phyloP scores from a whole-genome alignment of 352 stramenopile species.

The Peronosclerospora sorghi region DNA sequence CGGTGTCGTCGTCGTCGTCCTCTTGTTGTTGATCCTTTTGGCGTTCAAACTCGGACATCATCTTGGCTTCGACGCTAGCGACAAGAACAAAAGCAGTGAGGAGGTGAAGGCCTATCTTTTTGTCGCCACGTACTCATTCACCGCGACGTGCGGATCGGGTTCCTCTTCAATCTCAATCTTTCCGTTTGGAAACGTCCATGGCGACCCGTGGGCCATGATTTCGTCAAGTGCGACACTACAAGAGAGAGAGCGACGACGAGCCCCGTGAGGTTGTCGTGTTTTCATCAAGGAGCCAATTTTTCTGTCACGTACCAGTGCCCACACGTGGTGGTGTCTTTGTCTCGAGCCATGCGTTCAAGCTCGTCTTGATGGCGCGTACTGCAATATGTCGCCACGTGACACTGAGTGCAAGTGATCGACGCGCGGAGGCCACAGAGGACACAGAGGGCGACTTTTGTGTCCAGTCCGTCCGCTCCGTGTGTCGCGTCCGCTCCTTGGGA shows the following conservation, averaged over 20 bases:
- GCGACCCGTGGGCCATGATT: conserved; percentile 48
- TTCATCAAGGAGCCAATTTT: too few relatives aligned
- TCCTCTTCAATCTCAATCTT: conserved; percentile 74
- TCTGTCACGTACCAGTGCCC: conserved; percentile 42
- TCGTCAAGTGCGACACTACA: too few relatives aligned
- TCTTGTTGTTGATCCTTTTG: conserved; percentile 18
- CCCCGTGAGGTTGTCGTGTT: too few relatives aligned
- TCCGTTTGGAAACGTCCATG: conserved; percentile 67
- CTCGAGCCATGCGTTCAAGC: conserved; percentile 54
- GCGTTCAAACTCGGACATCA: conserved; percentile 62
- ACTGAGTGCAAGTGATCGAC: conserved; percentile 57
- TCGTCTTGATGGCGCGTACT: conserved; percentile 70
- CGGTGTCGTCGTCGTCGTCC: conserved; percentile 53
- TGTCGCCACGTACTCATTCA: conserved; percentile 31
- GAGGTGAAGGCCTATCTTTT: neutral
- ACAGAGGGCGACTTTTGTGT: conserved; percentile 22
- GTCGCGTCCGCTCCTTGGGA: conserved; percentile 30
- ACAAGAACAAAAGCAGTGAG: conserved; percentile 1
- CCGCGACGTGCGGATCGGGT: conserved; percentile 43
- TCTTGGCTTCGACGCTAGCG: conserved; percentile 39
- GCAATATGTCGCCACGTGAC: conserved; percentile 70
- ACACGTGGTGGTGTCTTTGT: conserved; percentile 63
- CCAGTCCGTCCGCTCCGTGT: conserved; percentile 11
- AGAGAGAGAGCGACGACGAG: too few relatives aligned
- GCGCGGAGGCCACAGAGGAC: conserved; percentile 53